phyloP scores from a whole-genome alignment of 768 basidiomycete genomes.

The Mycena albidolilacea region DNA sequence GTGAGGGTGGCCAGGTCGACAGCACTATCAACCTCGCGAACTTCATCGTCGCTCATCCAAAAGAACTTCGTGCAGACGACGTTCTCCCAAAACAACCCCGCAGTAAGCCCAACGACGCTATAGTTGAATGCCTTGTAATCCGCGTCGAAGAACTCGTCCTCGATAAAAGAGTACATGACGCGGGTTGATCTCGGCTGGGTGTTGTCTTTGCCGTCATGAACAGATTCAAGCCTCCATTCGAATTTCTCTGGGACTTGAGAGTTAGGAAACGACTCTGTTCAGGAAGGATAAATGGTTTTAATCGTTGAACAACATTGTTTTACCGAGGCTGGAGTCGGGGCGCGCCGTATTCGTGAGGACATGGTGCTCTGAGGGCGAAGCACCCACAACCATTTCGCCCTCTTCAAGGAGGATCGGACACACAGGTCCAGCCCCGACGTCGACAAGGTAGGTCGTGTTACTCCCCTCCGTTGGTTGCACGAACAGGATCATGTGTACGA shows the following conservation, averaged over 20 bases:
- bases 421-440: conserved; percentile 36
- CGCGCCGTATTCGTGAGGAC: conserved; percentile 33
- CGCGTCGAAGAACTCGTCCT: conserved; percentile 43
- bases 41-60: conserved; percentile 37
- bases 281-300: background rate
- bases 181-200: conserved; percentile 21
- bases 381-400: conserved; percentile 35
- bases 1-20: conserved; percentile 12
- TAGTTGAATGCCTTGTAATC: conserved; percentile 36
- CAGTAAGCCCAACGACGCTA: conserved; percentile 21
- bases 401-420: conserved; percentile 40
- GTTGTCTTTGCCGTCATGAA: conserved; percentile 16
- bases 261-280: conserved; percentile 27
- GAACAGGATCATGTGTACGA: conserved; percentile 43
- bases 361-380: conserved; percentile 40
- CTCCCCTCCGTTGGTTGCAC: conserved; percentile 40
- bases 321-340: conserved; percentile 38
- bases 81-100: conserved; percentile 36
- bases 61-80: conserved; percentile 36
- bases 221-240: conserved; percentile 41
- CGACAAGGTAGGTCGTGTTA: conserved; percentile 42
- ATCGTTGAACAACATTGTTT: background rate
- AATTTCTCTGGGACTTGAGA: conserved; percentile 21
- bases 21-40: conserved; percentile 15
- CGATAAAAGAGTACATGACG: conserved; percentile 43